phyloP scores from a whole-genome alignment of 495 filamentous ascomycete genomes.

The Extremus antarcticus region DNA sequence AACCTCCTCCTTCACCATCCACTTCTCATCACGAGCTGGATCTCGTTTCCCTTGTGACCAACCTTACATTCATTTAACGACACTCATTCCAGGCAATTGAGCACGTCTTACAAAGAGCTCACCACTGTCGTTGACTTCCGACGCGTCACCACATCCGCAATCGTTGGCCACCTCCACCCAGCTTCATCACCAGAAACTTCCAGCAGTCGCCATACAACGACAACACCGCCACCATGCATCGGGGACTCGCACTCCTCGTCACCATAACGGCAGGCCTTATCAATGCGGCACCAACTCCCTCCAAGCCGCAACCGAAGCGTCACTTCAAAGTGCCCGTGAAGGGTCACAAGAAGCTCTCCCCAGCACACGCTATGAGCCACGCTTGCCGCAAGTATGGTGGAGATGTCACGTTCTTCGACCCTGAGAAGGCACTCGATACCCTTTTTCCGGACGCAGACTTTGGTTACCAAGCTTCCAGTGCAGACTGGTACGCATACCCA shows the following conservation, averaged over 20 bases:
- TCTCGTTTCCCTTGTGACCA: too few relatives aligned
- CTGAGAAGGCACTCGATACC: background rate
- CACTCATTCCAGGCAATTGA: too few relatives aligned
- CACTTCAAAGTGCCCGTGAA: slow-evolving; percentile 5
- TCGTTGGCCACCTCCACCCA: background rate
- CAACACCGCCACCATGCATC: slow-evolving; percentile 10
- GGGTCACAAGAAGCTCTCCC: background rate
- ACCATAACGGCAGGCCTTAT: slow-evolving; percentile 9
- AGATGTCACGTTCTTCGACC: slow-evolving; percentile 14
- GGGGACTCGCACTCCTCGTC: background rate
- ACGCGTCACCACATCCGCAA: background rate
- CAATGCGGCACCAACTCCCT: slow-evolving; percentile 15
- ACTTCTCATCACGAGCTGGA: too few relatives aligned
- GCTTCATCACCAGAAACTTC: background rate
- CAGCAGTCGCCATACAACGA: background rate
- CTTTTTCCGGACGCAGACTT: background rate
- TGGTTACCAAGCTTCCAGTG: background rate
- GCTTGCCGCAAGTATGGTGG: slow-evolving; percentile 17
- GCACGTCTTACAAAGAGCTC: too few relatives aligned
- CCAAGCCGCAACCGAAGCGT: background rate
- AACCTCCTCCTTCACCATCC: too few relatives aligned
- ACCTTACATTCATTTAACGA: too few relatives aligned
- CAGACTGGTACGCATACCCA: background rate
- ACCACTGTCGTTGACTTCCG: too few relatives aligned
- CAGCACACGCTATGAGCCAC: slow-evolving; percentile 3